phyloP scores from a whole-genome alignment of 2,329 filamentous ascomycete species.

The Cordyceps javanica region DNA sequence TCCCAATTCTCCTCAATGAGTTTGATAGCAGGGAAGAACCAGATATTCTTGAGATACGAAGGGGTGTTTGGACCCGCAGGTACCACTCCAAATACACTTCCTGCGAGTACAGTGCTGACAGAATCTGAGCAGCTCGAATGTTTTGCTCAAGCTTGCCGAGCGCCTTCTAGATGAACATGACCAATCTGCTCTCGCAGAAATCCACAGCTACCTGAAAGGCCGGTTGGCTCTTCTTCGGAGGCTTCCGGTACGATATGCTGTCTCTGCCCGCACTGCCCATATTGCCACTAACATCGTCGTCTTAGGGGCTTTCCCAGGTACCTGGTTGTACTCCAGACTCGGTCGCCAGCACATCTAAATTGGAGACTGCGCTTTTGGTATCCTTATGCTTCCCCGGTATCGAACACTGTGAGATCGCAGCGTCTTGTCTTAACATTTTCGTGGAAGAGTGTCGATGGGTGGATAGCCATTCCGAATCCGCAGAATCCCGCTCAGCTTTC shows the following conservation, averaged over 20 bases:
- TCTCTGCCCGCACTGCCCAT: not conserved
- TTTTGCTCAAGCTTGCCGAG: conserved; percentile 44
- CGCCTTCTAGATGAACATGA: conserved; percentile 37
- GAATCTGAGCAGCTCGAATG: conserved; percentile 23
- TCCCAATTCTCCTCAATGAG: conserved; percentile 23
- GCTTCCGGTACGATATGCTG: conserved; percentile 35
- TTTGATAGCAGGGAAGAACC: conserved; percentile 21
- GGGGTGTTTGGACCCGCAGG: conserved; percentile 49
- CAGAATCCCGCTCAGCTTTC: conserved; percentile 45
- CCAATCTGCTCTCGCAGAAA: conserved; percentile 37
- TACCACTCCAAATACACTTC: conserved; percentile 22
- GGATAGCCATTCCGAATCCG: conserved; percentile 42
- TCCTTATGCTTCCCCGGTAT: conserved; percentile 60
- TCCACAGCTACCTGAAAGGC: conserved; percentile 52
- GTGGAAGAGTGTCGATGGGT: conserved; percentile 56
- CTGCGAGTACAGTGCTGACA: conserved; percentile 2
- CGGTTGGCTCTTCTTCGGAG: conserved; percentile 46
- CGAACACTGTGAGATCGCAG: conserved; percentile 59
- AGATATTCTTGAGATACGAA: conserved; percentile 23
- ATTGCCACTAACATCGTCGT: not conserved
- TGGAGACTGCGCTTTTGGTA: conserved; percentile 58
- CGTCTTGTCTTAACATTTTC: conserved; percentile 53
- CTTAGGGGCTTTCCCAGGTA: conserved; percentile 48
- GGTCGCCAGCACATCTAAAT: conserved; percentile 43
- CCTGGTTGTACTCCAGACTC: conserved; percentile 50